These are phyloP conservation scores for Wickerhamomyces sydowiorum DNA, from an alignment of 805 yeast species.

Conservation along the genomic window DNA sequence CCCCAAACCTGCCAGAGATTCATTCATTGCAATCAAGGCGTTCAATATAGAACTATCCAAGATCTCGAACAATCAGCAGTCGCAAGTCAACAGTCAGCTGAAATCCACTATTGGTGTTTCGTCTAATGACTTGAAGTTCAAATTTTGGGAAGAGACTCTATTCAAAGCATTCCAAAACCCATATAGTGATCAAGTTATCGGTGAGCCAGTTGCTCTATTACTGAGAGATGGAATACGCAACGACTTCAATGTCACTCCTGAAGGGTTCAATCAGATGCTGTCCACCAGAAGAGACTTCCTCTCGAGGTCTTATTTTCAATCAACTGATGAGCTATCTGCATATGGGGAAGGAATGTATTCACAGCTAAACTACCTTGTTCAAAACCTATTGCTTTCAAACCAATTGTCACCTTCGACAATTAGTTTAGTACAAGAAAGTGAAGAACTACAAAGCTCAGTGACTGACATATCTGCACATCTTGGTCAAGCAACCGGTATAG, in stretches of 20 bases:
- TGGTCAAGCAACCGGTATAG: constrained; percentile 76
- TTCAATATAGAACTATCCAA: constrained; percentile 60
- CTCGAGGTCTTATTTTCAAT: constrained; percentile 38
- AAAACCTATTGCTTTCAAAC: constrained; percentile 53
- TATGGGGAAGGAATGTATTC: constrained; percentile 79
- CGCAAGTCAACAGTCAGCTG: constrained; percentile 28
- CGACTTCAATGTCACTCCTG: constrained; percentile 44
- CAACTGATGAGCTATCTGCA: constrained; percentile 56
- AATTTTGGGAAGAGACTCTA: constrained; percentile 68
- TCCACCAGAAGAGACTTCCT: constrained; percentile 53
- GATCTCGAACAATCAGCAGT: constrained; percentile 21
- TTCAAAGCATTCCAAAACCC: constrained; percentile 38
- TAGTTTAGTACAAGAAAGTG: constrained; percentile 39
- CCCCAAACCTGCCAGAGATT: constrained; percentile 57
- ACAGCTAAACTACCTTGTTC: constrained; percentile 64
- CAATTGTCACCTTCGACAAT: constrained; percentile 51
- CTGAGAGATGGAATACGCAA: constrained; percentile 46
- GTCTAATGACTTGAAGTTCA: constrained; percentile 44
- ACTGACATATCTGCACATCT: constrained; percentile 71
- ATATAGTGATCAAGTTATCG: constrained; percentile 30
- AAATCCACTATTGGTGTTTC: constrained; percentile 15
- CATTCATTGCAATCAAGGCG: constrained; percentile 58
- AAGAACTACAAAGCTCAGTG: constrained; percentile 35
- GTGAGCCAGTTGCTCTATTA: constrained; percentile 63
- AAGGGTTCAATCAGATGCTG: constrained; percentile 53